Evolutionary conservation across 1,139 yeast species (phyloP).

Genomic region (Kodamaea plutei): DNA sequence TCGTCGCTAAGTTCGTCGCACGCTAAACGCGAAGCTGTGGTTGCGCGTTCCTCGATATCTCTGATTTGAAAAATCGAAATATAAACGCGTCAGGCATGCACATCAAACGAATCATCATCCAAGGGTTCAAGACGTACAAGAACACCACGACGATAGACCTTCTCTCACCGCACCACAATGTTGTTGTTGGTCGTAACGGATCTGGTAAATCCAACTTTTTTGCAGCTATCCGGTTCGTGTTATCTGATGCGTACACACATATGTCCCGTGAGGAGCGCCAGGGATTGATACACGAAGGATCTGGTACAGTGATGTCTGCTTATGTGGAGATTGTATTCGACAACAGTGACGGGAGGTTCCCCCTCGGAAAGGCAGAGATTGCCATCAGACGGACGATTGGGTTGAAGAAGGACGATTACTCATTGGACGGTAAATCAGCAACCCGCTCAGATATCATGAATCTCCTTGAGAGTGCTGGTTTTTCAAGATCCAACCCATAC

Average conservation of each 20-base stretch:
- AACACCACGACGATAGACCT: slow-evolving; percentile 75
- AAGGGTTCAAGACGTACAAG: slow-evolving; percentile 93
- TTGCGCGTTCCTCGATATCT: neutral
- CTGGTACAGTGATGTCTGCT: slow-evolving; percentile 90
- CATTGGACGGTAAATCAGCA: slow-evolving; percentile 73
- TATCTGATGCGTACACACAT: slow-evolving; percentile 86
- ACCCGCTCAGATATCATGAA: slow-evolving; percentile 81
- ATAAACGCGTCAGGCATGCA: slow-evolving; percentile 22
- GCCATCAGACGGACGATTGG: slow-evolving; percentile 86
- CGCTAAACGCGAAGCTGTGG: neutral
- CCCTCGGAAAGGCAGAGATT: slow-evolving; percentile 64
- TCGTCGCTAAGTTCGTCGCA: neutral
- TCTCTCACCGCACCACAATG: slow-evolving; percentile 79
- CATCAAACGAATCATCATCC: slow-evolving; percentile 57
- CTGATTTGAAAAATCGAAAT: neutral
- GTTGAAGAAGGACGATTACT: slow-evolving; percentile 84
- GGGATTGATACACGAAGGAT: slow-evolving; percentile 83
- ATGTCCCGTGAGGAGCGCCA: slow-evolving; percentile 88
- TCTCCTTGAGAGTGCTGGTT: slow-evolving; percentile 86
- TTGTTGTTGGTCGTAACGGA: slow-evolving; percentile 93
- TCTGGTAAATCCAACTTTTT: slow-evolving; percentile 96
- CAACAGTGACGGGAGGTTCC: slow-evolving; percentile 72
- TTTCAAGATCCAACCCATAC: slow-evolving; percentile 86
- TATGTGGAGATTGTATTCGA: slow-evolving; percentile 88
- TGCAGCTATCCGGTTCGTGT: slow-evolving; percentile 89